These are phyloP conservation scores for Coelastrella sp. DNA, from an alignment of 139 green algal genomes.

Conservation along the genomic window DNA sequence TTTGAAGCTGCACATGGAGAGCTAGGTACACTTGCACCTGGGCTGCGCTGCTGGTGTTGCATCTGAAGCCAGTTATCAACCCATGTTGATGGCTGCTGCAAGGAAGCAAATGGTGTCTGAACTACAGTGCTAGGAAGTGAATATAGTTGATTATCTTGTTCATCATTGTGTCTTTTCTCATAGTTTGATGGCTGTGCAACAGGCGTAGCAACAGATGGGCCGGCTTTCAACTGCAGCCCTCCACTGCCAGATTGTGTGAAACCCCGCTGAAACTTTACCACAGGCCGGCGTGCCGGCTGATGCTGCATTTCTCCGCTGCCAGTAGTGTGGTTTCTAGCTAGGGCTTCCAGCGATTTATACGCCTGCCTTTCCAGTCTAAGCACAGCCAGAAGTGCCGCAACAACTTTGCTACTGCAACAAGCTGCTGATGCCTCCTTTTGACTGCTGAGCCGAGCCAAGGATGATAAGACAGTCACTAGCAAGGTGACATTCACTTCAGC, in stretches of 20 bases:
- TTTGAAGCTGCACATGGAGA: neutral
- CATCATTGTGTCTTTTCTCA: neutral
- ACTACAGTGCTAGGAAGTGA: neutral
- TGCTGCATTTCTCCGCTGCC: constrained; percentile 32
- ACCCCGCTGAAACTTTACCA: neutral
- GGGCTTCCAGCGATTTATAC: neutral
- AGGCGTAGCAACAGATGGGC: neutral
- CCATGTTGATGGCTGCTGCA: neutral
- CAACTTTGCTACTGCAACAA: constrained; percentile 5
- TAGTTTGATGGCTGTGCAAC: neutral
- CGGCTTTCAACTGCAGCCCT: neutral
- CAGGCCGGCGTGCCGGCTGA: neutral
- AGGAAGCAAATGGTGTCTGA: neutral
- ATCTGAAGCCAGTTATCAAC: neutral
- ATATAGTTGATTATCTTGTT: neutral
- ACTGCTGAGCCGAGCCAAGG: neutral
- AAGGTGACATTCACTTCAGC: neutral
- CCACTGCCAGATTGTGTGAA: neutral
- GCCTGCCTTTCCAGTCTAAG: constrained; percentile 17
- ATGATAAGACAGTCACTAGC: neutral
- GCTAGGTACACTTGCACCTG: neutral
- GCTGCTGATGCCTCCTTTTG: constrained; percentile 17
- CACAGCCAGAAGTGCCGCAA: constrained; percentile 2
- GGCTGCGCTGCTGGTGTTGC: neutral
- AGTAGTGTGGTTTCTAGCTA: neutral